Conservation (phyloP, 441 rosid species). For the Aquilaria agallochum region DNA sequence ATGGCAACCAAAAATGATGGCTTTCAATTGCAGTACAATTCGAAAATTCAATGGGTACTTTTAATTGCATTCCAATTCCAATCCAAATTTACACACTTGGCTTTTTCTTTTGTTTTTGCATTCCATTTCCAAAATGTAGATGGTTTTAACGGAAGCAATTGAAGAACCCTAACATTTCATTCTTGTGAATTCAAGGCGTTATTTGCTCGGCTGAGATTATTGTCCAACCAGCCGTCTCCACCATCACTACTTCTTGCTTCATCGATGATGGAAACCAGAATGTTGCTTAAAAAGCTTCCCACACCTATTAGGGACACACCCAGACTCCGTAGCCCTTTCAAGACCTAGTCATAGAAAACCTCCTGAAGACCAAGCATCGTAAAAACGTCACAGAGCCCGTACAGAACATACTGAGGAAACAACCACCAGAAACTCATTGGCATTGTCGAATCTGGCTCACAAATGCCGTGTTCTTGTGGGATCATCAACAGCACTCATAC, state of each 20-base stretch:
- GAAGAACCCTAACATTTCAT: too few relatives aligned
- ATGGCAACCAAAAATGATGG: too few relatives aligned
- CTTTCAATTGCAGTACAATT: too few relatives aligned
- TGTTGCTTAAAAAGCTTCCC: constrained; percentile 52
- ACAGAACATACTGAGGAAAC: constrained; percentile 47
- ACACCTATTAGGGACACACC: constrained; percentile 52
- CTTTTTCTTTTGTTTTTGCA: too few relatives aligned
- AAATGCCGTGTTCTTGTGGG: constrained; percentile 35
- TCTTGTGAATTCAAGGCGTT: too few relatives aligned
- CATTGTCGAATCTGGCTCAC: constrained; percentile 31
- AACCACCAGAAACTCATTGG: constrained; percentile 67
- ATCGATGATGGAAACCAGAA: constrained; percentile 38
- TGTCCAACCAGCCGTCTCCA: constrained; percentile 31
- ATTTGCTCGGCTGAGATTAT: constrained; percentile 32
- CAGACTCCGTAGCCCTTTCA: constrained; percentile 41
- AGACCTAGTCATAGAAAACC: constrained; percentile 62
- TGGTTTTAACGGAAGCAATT: too few relatives aligned
- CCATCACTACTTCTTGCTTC: constrained; percentile 19
- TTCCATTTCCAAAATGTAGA: too few relatives aligned
- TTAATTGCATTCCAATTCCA: too few relatives aligned
- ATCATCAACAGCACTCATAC: constrained; percentile 1
- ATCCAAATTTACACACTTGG: too few relatives aligned
- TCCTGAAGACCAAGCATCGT: constrained; percentile 60
- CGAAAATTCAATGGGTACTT: too few relatives aligned
- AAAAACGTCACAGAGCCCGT: constrained; percentile 38